These are phyloP conservation scores for Ustilago nuda DNA, from an alignment of 1,284 basidiomycete species.

Conservation along the genomic window DNA sequence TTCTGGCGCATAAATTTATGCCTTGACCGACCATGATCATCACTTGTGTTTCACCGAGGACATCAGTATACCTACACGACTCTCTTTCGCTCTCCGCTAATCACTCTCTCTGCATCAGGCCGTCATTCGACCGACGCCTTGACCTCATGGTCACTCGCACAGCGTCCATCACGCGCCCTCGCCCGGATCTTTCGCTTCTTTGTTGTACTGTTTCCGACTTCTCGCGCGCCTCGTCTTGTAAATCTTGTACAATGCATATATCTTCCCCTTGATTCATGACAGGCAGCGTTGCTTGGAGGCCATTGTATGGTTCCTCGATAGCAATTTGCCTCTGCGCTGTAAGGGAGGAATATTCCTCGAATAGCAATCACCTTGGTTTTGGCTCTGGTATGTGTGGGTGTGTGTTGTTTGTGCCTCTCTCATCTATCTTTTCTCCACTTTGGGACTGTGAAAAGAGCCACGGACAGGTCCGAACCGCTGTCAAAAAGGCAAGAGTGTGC, in stretches of 20 bases:
- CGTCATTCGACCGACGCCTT: slow-evolving; percentile 9
- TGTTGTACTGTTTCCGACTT: background rate
- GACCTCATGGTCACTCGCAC: slow-evolving; percentile 8
- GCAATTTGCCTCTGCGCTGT: background rate
- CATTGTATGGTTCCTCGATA: background rate
- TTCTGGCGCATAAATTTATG: background rate
- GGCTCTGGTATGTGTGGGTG: slow-evolving; percentile 1
- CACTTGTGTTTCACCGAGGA: background rate
- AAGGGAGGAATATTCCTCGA: slow-evolving; percentile 12
- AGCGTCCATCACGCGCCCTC: slow-evolving; percentile 13
- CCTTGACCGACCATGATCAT: background rate
- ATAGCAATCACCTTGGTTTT: slow-evolving; percentile 1
- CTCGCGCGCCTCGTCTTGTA: slow-evolving; percentile 8
- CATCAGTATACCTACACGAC: slow-evolving; percentile 2
- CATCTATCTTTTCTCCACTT: no score
- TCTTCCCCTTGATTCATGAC: background rate
- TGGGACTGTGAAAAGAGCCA: no score
- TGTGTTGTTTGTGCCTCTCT: no score
- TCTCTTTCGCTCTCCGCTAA: background rate
- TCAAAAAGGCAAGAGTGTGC: background rate
- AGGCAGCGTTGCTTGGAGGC: background rate
- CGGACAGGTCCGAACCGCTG: no score
- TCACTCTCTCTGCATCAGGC: slow-evolving; percentile 3
- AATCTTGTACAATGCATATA: slow-evolving; percentile 30
- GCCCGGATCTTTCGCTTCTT: background rate